Evolutionary conservation across 345 rosid genomes (phyloP), one percentile per base, ranked within the genome.

Genomic region (Ricinus communis): DNA sequence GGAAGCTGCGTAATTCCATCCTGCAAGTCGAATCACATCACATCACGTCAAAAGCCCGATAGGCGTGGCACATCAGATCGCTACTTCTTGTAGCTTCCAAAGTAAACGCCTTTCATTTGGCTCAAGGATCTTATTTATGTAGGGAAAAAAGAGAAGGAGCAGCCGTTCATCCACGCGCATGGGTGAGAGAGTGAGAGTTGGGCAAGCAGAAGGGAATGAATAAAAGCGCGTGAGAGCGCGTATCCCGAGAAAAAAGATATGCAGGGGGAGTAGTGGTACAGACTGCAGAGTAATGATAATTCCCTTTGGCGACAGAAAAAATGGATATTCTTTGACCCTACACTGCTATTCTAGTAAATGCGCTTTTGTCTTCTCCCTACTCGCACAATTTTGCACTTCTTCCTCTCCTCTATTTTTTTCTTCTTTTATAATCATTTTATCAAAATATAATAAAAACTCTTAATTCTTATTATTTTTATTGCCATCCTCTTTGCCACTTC

Each of bases 241-340:
- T 72, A 62, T 79, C 70, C 82, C 85, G 45, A 79, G 55, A 74
- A 22, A 56, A 36, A 2, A 36, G 70, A 21, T 4, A 12, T 43
- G 12, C 14, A 4, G 47, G 2, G 16, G 51, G 15, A 71, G 22
- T 10, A 25, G 53, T 18, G 28, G 57, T 2, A 54, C 21, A 58
- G n/a, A n/a, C n/a, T n/a, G n/a, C n/a, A n/a, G 67, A 28, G 71
- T 63, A 62, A 75, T 79, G 77, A 82, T 76, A 82, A 76, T 82
- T 82, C 83, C 75, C 43, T 43, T 68, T 33, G 30, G 45, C 5
- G 61, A 65, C 72, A 56, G 36, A 22, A 27, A 58, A 43, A 7
- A 27, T 43, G 59, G 59, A 54, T 54, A 54, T 54, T 62, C 45
- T 52, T 33, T 41, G 55, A 67, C 47, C 28, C 25, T 15, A 31